phyloP scores from a whole-genome alignment of 352 stramenopile species.

The Phytophthora palmivora region DNA sequence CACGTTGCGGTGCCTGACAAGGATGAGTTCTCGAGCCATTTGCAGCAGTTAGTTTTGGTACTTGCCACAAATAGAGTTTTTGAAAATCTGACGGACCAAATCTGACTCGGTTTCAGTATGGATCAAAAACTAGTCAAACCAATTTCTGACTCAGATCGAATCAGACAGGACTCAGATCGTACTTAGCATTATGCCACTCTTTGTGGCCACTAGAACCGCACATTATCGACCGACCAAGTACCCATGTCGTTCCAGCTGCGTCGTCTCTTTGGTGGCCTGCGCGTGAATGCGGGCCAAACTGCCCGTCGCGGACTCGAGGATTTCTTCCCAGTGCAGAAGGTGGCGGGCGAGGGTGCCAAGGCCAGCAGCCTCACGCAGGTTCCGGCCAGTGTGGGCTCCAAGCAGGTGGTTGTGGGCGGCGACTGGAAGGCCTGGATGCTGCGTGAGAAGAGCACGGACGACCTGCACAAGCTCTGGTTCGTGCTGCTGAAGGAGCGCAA shows the following conservation, averaged over 20 bases:
- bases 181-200: neutral
- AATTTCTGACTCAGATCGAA: neutral
- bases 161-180: constrained; percentile 15
- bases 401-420: constrained; percentile 81
- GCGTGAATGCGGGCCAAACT: constrained; percentile 47
- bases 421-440: constrained; percentile 97
- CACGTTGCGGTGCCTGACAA: no score
- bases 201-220: constrained; percentile 7
- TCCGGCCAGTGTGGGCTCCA: constrained; percentile 64
- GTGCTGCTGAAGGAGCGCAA: constrained; percentile 98
- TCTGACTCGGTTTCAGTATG: no score
- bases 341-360: constrained; percentile 61
- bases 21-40: no score
- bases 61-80: no score
- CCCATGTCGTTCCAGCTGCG: constrained; percentile 67
- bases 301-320: constrained; percentile 69
- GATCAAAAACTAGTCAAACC: no score
- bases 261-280: constrained; percentile 71
- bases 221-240: constrained; percentile 6
- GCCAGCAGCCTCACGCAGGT: constrained; percentile 58
- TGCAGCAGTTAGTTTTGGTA: no score
- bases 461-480: constrained; percentile 99
- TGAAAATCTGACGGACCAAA: no score
- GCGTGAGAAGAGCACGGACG: constrained; percentile 97
- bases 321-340: constrained; percentile 73